A percentile compares a stretch with the other conserved stretches of the same genome.
Evolutionary conservation across 768 basidiomycete genomes (phyloP).

Genomic region (Boletus coccyginus): DNA sequence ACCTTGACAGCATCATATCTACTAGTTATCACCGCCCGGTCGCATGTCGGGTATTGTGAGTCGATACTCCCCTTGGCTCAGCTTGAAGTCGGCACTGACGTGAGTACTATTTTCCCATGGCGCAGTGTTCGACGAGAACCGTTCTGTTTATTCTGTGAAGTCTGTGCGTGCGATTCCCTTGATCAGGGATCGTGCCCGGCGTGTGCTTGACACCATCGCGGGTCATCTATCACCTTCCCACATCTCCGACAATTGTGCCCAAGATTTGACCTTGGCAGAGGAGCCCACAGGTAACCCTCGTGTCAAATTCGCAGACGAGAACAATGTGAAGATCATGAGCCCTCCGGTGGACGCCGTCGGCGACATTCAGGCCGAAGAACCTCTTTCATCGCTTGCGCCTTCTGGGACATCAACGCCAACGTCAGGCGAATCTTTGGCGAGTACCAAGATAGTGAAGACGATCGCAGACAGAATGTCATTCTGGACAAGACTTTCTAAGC

Average conservation of each 20-base stretch:
- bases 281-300: slow-evolving; percentile 26
- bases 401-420: slow-evolving; percentile 57
- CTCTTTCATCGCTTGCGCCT: slow-evolving; percentile 24
- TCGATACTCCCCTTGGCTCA: slow-evolving; percentile 12
- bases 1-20: slow-evolving; percentile 63
- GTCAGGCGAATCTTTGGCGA: slow-evolving; percentile 42
- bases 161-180: slow-evolving; percentile 71
- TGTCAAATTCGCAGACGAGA: slow-evolving; percentile 54
- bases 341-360: slow-evolving; percentile 24
- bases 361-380: background rate
- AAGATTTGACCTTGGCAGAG: slow-evolving; percentile 19
- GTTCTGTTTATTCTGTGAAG: slow-evolving; percentile 66
- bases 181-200: slow-evolving; percentile 57
- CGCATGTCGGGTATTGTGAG: slow-evolving; percentile 66
- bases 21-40: slow-evolving; percentile 64
- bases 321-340: slow-evolving; percentile 45
- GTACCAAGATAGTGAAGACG: slow-evolving; percentile 57
- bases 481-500: slow-evolving; percentile 64
- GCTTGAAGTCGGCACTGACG: background rate
- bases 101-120: background rate
- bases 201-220: slow-evolving; percentile 49
- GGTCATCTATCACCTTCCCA: slow-evolving; percentile 52
- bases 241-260: slow-evolving; percentile 27
- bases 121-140: slow-evolving; percentile 62
- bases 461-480: slow-evolving; percentile 69